These are phyloP conservation scores for Rhododendron vialii DNA, from an alignment of 148 eudicot genomes.

Conservation along the genomic window DNA sequence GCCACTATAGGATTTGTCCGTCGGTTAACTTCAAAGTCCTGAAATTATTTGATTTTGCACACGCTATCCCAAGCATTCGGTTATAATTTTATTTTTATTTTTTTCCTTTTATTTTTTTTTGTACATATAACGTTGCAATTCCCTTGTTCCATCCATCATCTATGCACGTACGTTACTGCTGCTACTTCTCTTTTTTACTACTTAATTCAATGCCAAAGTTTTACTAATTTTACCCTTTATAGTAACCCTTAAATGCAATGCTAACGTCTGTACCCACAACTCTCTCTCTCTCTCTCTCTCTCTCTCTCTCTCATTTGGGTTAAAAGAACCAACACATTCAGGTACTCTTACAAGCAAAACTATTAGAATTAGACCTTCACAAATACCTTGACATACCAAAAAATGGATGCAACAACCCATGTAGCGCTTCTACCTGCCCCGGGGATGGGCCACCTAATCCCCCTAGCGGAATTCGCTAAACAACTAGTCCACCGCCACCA, in stretches of 20 bases:
- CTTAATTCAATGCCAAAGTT: background rate
- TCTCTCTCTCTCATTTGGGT: background rate
- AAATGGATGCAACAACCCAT: constrained; percentile 21
- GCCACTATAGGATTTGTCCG: too few relatives aligned
- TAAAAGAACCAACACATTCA: too few relatives aligned
- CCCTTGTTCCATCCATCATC: too few relatives aligned
- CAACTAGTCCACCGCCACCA: constrained; percentile 18
- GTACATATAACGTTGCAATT: too few relatives aligned
- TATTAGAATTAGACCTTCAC: constrained; percentile 10
- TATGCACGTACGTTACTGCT: too few relatives aligned
- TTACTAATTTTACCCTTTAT: background rate
- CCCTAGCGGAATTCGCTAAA: constrained; percentile 34
- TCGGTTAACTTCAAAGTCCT: too few relatives aligned
- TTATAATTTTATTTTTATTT: too few relatives aligned
- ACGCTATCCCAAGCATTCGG: too few relatives aligned
- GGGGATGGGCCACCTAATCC: constrained; percentile 61
- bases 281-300: background rate
- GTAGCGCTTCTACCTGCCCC: constrained; percentile 45
- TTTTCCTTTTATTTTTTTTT: too few relatives aligned
- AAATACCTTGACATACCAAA: constrained; percentile 9
- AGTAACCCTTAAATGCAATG: background rate
- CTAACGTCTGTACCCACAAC: background rate
- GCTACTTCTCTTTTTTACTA: too few relatives aligned
- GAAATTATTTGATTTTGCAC: too few relatives aligned
- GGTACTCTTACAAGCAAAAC: too few relatives aligned